Base-by-base conservation (phyloP, 2,329 filamentous ascomycete species). In the Metarhizium sp. region DNA sequence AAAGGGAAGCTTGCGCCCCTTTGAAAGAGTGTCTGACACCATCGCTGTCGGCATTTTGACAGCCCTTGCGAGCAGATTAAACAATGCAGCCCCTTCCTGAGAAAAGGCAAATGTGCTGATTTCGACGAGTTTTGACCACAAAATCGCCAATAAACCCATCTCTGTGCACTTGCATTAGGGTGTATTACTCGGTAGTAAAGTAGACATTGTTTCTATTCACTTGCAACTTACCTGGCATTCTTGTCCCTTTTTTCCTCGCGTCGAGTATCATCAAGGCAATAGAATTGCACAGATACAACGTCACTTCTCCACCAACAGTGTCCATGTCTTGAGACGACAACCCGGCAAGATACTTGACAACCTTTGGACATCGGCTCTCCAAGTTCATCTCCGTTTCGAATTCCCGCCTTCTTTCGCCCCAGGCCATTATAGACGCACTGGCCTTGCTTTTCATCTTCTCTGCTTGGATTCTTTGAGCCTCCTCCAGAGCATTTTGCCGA, bases 291-390 rank as follows among this genome's bases (percentile, higher is more conserved):
- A 69, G 50, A 50, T 69, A 71, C 2, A 74, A 56, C 1, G 62
- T 61, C 0, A 68, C 61, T 48, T 74, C 70, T 4, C 66, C 60
- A 4, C 66, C 67, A 5, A 73, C 57, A 1, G 57, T 52, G 1
- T 53, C 51, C n/a, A 50, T 59, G n/a, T 65, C 58, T 36, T 72
- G 61, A 25, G 25, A 25, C 25, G 72, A 68, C 29, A 80, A 66
- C 25, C 66, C 69, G 6, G 63, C 59, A 2, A 82, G 63, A 59
- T 79, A 79, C 48, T 73, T 73, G 54, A 73, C 70, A 0, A 73
- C 71, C 57, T 75, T 78, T n/a, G 69, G 62, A 59, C 78, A 81
- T 46, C 77, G 71, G 42, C 67, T 71, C 11, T 69, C 64, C 20
- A 72, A 61, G 32, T 73, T 69, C 2, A 54, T 58, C 56, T 78